Evolutionary conservation across 116 monocot genomes (phyloP).

Genomic region (Trichopus zeylanicus): DNA sequence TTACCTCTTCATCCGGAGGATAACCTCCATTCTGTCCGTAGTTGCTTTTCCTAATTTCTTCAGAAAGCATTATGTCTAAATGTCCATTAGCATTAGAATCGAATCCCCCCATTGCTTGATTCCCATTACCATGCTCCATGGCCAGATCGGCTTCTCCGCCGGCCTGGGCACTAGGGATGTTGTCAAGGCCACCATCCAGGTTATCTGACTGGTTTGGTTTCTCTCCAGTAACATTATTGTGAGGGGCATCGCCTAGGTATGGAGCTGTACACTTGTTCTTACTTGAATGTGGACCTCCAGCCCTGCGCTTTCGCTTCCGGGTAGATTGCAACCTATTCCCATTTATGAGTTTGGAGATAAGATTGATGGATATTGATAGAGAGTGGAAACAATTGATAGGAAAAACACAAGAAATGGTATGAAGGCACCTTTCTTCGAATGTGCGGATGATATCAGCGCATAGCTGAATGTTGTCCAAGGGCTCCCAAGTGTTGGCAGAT

Average conservation of each 20-base stretch:
- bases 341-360: background rate
- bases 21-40: background rate
- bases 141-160: background rate
- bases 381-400: background rate
- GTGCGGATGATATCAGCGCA: constrained; percentile 67
- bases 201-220: background rate
- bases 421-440: constrained; percentile 45
- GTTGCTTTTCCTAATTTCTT: background rate
- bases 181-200: constrained; percentile 7
- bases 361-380: too few species aligned
- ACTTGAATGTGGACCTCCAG: background rate
- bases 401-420: background rate
- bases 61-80: background rate
- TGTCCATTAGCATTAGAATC: background rate
- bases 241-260: background rate
- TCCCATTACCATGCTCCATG: background rate
- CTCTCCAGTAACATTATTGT: background rate
- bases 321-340: constrained; percentile 12
- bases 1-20: background rate
- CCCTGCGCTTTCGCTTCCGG: constrained; percentile 48
- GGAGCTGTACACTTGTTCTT: constrained; percentile 31
- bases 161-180: background rate
- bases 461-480: constrained; percentile 53
- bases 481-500: constrained; percentile 92
- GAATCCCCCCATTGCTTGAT: background rate